Percentiles rank a stretch among this genome's conserved stretches.
Conservation (phyloP, 164 flowering plant species). For the Platanus orientalis region DNA sequence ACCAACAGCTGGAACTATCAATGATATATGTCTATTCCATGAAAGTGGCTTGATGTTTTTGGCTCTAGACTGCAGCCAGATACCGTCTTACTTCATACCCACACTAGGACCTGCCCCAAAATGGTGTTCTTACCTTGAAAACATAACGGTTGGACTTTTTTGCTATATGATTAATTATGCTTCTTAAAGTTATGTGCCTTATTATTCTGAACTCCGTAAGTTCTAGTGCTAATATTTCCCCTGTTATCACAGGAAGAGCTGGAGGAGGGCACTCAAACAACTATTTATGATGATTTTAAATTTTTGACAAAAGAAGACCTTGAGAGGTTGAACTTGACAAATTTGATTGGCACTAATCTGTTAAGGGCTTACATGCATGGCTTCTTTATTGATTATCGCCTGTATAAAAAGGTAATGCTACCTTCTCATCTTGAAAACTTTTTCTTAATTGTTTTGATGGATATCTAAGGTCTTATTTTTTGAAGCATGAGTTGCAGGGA, state of each 20-base stretch:
- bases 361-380: conserved; percentile 93
- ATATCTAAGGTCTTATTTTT: not conserved
- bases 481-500: not conserved
- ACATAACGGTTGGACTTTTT: conserved; percentile 56
- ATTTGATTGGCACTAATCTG: conserved; percentile 71
- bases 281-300: conserved; percentile 78
- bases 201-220: not conserved
- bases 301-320: conserved; percentile 87
- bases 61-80: conserved; percentile 80
- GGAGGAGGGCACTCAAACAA: conserved; percentile 72
- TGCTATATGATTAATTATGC: not conserved
- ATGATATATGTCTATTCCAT: conserved; percentile 70
- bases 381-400: conserved; percentile 60
- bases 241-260: conserved; percentile 70
- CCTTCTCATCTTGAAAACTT: not conserved
- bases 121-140: conserved; percentile 84
- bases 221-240: not conserved
- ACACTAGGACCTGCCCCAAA: conserved; percentile 94
- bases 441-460: too few species aligned
- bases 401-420: conserved; percentile 67
- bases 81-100: conserved; percentile 88
- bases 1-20: conserved; percentile 73
- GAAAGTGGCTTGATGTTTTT: conserved; percentile 87
- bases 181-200: not conserved
- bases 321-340: conserved; percentile 55